A percentile compares a stretch with the other conserved stretches of the same genome.
These are phyloP conservation scores for Leishmania lainsoni DNA, from an alignment of 208 protist genomes.

Conservation along the genomic window DNA sequence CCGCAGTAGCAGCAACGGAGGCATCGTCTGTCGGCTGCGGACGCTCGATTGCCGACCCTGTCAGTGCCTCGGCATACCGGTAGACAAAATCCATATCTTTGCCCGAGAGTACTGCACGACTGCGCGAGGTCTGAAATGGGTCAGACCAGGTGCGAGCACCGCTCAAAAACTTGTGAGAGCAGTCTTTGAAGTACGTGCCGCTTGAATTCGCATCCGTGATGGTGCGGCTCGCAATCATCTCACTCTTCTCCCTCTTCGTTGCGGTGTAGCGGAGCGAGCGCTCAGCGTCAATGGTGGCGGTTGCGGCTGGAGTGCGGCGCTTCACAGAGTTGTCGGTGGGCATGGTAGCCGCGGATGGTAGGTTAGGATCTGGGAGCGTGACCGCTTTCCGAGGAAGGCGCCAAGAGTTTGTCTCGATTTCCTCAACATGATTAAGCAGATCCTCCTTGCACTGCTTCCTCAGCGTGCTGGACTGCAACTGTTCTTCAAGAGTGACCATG, in stretches of 20 bases:
- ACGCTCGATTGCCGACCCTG: constrained; percentile 45
- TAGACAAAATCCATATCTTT: constrained; percentile 86
- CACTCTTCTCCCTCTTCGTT: constrained; percentile 34
- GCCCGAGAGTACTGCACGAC: constrained; percentile 49
- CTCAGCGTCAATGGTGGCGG: constrained; percentile 2
- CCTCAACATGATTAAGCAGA: constrained; percentile 62
- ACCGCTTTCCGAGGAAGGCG: constrained; percentile 58
- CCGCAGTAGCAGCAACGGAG: constrained; percentile 46
- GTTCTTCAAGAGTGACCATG: constrained; percentile 70
- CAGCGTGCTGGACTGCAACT: constrained; percentile 64
- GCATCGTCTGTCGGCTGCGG: constrained; percentile 30
- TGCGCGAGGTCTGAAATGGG: constrained; percentile 61
- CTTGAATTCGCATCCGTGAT: background rate
- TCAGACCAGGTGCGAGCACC: constrained; percentile 30
- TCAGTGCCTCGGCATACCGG: constrained; percentile 71
- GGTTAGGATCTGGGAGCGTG: constrained; percentile 45
- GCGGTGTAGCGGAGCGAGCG: constrained; percentile 32
- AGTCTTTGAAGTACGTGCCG: constrained; percentile 66
- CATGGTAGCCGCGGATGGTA: constrained; percentile 50
- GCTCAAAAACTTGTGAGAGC: constrained; percentile 29
- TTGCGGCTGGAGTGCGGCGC: constrained; percentile 16
- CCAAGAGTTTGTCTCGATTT: constrained; percentile 58
- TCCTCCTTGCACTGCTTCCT: constrained; percentile 70
- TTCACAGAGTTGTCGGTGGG: constrained; percentile 35
- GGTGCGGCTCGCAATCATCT: constrained; percentile 13